These are phyloP conservation scores for Amanita thiersii DNA, from an alignment of 768 basidiomycete species.

Conservation along the genomic window DNA sequence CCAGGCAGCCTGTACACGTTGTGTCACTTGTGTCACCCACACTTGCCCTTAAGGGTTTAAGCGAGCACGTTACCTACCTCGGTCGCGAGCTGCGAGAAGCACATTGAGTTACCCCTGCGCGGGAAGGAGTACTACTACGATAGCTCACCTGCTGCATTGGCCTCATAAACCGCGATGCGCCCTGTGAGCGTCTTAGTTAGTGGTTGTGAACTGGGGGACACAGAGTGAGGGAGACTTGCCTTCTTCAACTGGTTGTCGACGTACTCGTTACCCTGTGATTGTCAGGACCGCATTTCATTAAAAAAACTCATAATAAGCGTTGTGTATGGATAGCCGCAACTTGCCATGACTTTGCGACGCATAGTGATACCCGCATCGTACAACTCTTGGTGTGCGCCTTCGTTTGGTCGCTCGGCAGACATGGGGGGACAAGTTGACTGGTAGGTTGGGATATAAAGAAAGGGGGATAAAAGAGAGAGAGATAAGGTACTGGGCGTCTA, in stretches of 20 bases:
- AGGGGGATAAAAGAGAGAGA: too few species aligned
- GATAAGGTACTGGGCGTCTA: too few species aligned
- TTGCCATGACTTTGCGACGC: conserved; percentile 35
- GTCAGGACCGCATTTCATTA: too few species aligned
- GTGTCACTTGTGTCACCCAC: not conserved
- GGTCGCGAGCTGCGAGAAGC: conserved; percentile 22
- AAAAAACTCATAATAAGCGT: not conserved
- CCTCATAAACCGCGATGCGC: conserved; percentile 36
- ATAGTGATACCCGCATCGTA: conserved; percentile 32
- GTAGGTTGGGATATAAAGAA: too few species aligned
- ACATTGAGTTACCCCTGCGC: not conserved
- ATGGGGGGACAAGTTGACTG: too few species aligned
- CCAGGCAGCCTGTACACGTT: conserved; percentile 28
- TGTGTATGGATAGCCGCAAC: not conserved
- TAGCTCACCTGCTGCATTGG: conserved; percentile 32
- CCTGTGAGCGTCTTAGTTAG: conserved; percentile 12
- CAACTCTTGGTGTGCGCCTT: conserved; percentile 29
- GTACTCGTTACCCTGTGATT: conserved; percentile 31
- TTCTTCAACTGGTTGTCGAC: conserved; percentile 31
- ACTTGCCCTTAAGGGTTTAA: too few species aligned
- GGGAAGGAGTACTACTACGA: not conserved
- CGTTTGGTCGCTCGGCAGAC: conserved; percentile 16
- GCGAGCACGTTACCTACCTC: conserved; percentile 20
- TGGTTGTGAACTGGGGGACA: not conserved
- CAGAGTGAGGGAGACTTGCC: conserved; percentile 13